Conservation (phyloP, 2,329 filamentous ascomycete species). For the Aspergillus spinulosporus region DNA sequence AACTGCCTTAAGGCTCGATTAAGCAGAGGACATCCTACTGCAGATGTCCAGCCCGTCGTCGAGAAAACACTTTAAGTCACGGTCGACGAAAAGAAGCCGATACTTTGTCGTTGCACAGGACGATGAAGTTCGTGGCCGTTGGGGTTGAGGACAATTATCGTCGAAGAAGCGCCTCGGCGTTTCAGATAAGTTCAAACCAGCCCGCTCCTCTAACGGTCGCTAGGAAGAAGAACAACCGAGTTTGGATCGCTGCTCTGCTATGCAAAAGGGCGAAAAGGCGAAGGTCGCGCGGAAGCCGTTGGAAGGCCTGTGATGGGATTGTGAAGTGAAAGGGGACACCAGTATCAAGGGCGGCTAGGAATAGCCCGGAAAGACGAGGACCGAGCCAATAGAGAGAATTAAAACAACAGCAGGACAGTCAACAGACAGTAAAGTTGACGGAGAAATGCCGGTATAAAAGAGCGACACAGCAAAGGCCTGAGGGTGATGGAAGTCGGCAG, state of each 20-base stretch:
- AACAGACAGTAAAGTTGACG: neutral
- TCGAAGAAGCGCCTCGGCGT: neutral
- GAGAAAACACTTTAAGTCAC: neutral
- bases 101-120: neutral
- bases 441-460: neutral
- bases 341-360: constrained; percentile 9
- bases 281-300: neutral
- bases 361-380: constrained; percentile 3
- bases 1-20: constrained; percentile 26
- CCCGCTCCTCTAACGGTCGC: neutral
- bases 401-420: neutral
- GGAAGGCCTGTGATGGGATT: neutral
- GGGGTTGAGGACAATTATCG: neutral
- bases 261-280: neutral
- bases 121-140: neutral
- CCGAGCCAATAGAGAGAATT: neutral
- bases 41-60: neutral
- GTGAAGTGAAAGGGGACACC: constrained; percentile 8
- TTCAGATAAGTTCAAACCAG: neutral
- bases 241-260: neutral
- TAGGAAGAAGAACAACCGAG: neutral
- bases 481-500: constrained; percentile 2
- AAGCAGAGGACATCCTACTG: constrained; percentile 29
- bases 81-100: neutral
- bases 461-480: neutral